Evolutionary conservation across 371 early-diverging fungal genomes (phyloP).

Genomic region (Mortierella sp.): DNA sequence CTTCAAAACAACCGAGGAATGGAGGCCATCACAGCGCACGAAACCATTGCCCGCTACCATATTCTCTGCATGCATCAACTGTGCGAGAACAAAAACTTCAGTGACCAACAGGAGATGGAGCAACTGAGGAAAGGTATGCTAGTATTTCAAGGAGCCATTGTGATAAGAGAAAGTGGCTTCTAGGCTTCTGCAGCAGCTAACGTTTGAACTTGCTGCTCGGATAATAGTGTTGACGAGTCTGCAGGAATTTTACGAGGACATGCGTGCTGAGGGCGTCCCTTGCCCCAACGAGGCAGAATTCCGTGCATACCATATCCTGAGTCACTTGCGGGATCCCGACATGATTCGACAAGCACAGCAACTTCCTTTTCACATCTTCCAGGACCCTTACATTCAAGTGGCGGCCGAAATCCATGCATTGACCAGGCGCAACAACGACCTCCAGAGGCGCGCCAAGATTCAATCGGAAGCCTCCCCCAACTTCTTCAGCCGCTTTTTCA

Average conservation of each 20-base stretch:
- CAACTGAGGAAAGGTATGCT: conserved; percentile 86
- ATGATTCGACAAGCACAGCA: conserved; percentile 72
- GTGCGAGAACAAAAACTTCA: conserved; percentile 76
- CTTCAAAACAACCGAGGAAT: conserved; percentile 84
- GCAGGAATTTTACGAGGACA: conserved; percentile 88
- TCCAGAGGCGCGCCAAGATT: conserved; percentile 54
- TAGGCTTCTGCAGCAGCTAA: neutral
- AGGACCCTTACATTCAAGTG: conserved; percentile 71
- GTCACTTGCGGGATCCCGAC: conserved; percentile 80
- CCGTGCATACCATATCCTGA: conserved; percentile 85
- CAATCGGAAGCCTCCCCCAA: conserved; percentile 74
- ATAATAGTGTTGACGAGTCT: conserved; percentile 79
- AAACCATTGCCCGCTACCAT: conserved; percentile 92
- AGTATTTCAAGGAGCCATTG: no score
- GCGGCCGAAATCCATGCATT: conserved; percentile 78
- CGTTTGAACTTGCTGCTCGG: neutral
- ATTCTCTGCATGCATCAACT: conserved; percentile 85
- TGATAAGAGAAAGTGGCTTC: neutral
- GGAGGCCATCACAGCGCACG: conserved; percentile 79
- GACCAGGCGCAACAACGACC: conserved; percentile 70
- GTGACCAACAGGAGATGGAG: conserved; percentile 88
- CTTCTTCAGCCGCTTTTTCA: conserved; percentile 77
- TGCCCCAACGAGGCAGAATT: conserved; percentile 91
- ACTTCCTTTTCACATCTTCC: conserved; percentile 67
- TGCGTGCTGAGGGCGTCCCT: conserved; percentile 63